Percentiles rank a stretch among this genome's conserved stretches.
Conservation (phyloP, 106 monocot species). For the Amphibolis antarctica region DNA sequence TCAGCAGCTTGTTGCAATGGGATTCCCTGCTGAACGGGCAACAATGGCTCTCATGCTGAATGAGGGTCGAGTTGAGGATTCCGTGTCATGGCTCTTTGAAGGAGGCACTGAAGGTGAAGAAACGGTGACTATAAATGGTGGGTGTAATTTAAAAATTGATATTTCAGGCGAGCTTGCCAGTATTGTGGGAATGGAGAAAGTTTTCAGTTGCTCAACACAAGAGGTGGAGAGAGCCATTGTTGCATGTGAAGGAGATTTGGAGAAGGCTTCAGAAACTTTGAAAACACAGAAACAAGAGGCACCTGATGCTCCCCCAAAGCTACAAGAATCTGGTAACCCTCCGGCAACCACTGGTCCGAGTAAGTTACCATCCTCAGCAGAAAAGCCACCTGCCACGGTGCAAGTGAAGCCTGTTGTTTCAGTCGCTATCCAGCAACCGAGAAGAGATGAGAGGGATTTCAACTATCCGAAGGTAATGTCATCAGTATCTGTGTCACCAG, state of each 20-base stretch:
- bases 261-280: constrained; percentile 44
- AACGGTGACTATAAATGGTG: constrained; percentile 8
- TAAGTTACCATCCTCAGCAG: constrained; percentile 1
- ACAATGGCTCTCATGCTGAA: constrained; percentile 65
- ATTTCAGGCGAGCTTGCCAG: constrained; percentile 55
- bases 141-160: constrained; percentile 52
- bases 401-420: constrained; percentile 21
- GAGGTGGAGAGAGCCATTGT: constrained; percentile 80
- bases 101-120: constrained; percentile 36
- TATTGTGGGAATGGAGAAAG: constrained; percentile 41
- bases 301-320: constrained; percentile 10
- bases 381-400: constrained; percentile 10
- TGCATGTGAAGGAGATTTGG: constrained; percentile 59
- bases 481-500: constrained; percentile 7
- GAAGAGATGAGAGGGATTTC: constrained; percentile 38
- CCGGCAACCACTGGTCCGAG: constrained; percentile 4
- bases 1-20: constrained; percentile 68
- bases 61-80: constrained; percentile 62
- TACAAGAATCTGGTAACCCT: constrained; percentile 19
- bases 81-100: constrained; percentile 64
- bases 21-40: constrained; percentile 54
- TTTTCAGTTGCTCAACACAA: constrained; percentile 54
- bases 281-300: constrained; percentile 43
- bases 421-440: constrained; percentile 21
- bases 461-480: constrained; percentile 22